Base-by-base conservation (phyloP, 148 eudicot genomes). In the Rhododendron molle region DNA sequence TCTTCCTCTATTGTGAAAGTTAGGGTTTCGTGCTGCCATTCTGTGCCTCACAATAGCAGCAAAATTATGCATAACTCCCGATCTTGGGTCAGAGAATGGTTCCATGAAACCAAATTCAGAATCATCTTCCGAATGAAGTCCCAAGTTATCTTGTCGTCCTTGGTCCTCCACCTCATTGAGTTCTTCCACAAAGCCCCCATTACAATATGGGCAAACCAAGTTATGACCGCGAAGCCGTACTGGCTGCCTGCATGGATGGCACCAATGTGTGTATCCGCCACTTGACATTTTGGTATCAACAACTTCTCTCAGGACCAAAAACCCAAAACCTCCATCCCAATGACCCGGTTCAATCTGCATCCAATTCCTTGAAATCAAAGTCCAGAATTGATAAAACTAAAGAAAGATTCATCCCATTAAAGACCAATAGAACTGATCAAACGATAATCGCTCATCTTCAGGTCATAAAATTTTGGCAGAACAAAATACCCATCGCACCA, bases 171-270 rank as follows among this genome's bases (percentile, higher is more conserved):
- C 73, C 82, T 96, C 98, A 38, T 86, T 72, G 4, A 97, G 89
- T 81, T 97, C 99, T 76, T 95, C 94, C 69, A 97, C 88, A 82
- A 97, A 97, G 72, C 95, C 99, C 1, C 98, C 96, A 83, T 90
- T 84, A 62, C 99, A 96, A 81, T 91, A 86, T 52, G 95, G 95
- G 86, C 99, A 95, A 46, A 88, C 87, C 62, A 86, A 47, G 77
- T 88, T 89, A 26, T 71, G 93, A 87, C 84, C 85, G 5, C 85
- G 93, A 84, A 90, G 92, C 47, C 91, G 90, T 81, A 96, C 85
- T 26, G 96, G 90, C 83, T 78, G 91, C 81, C 85, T 82, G 89
- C 99, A 96, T 86, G 92, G 93, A 87, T 95, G 88, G 84, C 99
- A 96, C 96, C 98, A 96, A 88, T 96, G 99, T 85, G 98, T 94